A percentile compares a stretch with the other conserved stretches of the same genome.
These are phyloP conservation scores for Lactifluus hygrophoroides DNA, from an alignment of 768 basidiomycete species.

Conservation along the genomic window DNA sequence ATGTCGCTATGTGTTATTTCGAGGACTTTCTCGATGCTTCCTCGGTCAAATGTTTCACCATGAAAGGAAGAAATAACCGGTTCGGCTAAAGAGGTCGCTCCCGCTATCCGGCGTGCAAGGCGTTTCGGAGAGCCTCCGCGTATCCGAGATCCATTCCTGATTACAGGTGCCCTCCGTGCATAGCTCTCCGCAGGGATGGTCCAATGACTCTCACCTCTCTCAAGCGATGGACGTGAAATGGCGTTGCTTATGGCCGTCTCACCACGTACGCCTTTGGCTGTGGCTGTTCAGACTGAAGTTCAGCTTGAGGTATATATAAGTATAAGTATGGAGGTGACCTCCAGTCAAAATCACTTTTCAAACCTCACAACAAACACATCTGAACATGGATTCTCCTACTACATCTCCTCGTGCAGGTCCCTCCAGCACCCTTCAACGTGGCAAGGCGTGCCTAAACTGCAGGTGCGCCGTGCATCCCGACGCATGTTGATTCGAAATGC, in stretches of 20 bases:
- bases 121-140: background rate
- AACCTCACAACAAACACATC: background rate
- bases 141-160: background rate
- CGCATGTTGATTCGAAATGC: background rate
- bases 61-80: slow-evolving; percentile 7
- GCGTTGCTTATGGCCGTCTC: background rate
- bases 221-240: background rate
- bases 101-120: background rate
- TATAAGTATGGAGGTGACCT: slow-evolving; percentile 10
- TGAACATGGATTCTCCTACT: slow-evolving; percentile 8
- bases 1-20: background rate
- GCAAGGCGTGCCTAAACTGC: slow-evolving; percentile 21
- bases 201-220: background rate
- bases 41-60: background rate
- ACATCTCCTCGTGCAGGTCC: slow-evolving; percentile 1
- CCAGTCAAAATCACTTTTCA: background rate
- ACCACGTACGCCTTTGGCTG: background rate
- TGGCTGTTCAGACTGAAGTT: background rate
- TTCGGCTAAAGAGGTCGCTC: background rate
- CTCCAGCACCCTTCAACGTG: slow-evolving; percentile 19
- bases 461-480: slow-evolving; percentile 6
- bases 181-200: background rate
- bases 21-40: background rate
- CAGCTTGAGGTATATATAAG: slow-evolving; percentile 11
- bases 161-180: background rate